A percentile compares a stretch with the other conserved stretches of the same genome.
Evolutionary conservation across 176 grass and related monocot genomes (phyloP).

Genomic region (Ampelocalamus luodianensis): DNA sequence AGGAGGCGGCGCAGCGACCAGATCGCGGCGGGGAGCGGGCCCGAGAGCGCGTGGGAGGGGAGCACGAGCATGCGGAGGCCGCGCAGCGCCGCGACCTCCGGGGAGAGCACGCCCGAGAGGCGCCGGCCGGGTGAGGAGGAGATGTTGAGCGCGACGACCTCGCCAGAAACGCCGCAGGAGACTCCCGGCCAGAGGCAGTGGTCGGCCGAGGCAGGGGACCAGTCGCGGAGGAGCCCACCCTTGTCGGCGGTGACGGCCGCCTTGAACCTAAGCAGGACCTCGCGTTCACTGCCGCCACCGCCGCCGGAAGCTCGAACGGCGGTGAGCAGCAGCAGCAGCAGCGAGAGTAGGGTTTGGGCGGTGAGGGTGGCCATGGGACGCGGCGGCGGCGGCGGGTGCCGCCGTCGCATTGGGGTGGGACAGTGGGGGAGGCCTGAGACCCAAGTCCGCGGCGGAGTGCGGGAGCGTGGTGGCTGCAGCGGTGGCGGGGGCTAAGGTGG

Average conservation of each 20-base stretch:
- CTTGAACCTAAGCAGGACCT: conserved; percentile 66
- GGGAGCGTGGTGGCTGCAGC: conserved; percentile 11
- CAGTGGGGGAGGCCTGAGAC: conserved; percentile 25
- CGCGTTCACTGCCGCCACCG: conserved; percentile 43
- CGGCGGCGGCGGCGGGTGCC: conserved; percentile 54
- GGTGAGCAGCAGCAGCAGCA: conserved; percentile 26
- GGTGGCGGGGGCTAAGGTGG: conserved; percentile 26
- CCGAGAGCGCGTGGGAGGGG: conserved; percentile 59
- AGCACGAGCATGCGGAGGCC: conserved; percentile 61
- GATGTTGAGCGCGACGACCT: conserved; percentile 66
- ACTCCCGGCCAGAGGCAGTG: conserved; percentile 83
- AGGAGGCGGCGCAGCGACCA: conserved; percentile 61
- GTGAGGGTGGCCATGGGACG: conserved; percentile 22
- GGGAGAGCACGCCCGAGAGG: conserved; percentile 64
- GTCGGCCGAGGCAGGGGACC: conserved; percentile 44
- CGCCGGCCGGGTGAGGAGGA: conserved; percentile 52
- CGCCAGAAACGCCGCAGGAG: conserved; percentile 52
- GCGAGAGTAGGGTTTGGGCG: conserved; percentile 12
- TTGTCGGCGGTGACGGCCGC: conserved; percentile 57
- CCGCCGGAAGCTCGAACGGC: conserved; percentile 12
- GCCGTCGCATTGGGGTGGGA: conserved; percentile 51
- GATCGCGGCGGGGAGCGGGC: conserved; percentile 54
- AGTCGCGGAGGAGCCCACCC: conserved; percentile 55
- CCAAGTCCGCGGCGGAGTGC: neutral
- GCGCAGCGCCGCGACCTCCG: conserved; percentile 59